Percentiles rank a stretch among this genome's conserved stretches.
These are phyloP conservation scores for Amyloporia xantha DNA, from an alignment of 768 basidiomycete species.

Conservation along the genomic window DNA sequence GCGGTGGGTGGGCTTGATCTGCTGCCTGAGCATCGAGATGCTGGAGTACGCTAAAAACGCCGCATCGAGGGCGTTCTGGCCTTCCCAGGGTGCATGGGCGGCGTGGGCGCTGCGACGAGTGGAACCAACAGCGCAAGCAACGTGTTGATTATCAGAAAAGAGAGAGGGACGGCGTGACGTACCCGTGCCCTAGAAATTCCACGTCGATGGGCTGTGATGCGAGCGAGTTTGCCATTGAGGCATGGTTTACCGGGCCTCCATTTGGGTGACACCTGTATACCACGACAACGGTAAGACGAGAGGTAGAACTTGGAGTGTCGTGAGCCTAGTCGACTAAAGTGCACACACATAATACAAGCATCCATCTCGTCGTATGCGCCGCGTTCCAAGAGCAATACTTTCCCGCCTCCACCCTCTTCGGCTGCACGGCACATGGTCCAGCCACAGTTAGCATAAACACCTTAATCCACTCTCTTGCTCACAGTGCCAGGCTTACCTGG, in stretches of 20 bases:
- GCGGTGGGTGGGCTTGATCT: constrained; percentile 76
- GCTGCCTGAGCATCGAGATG: constrained; percentile 77
- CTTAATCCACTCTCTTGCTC: too few species aligned
- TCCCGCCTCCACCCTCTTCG: constrained; percentile 76
- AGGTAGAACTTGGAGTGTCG: neutral
- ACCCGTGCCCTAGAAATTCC: constrained; percentile 74
- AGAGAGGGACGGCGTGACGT: constrained; percentile 16
- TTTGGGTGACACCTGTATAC: constrained; percentile 66
- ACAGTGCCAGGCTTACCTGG: too few species aligned
- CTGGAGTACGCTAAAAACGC: constrained; percentile 79
- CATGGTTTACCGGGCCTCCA: constrained; percentile 45
- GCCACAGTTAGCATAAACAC: constrained; percentile 6
- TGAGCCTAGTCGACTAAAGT: neutral
- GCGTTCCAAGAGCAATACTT: constrained; percentile 62
- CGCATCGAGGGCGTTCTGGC: constrained; percentile 81
- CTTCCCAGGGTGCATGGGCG: constrained; percentile 78
- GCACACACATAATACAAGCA: constrained; percentile 60
- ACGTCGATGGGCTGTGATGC: constrained; percentile 62
- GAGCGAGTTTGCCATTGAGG: constrained; percentile 46
- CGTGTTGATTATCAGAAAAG: neutral
- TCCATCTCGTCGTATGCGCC: constrained; percentile 82
- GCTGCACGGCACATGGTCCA: too few species aligned
- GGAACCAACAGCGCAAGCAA: neutral
- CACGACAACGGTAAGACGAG: neutral
- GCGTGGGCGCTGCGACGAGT: constrained; percentile 59